Conservation (phyloP, 1,284 basidiomycete species). For the Sporisorium iseilematis-ciliati region DNA sequence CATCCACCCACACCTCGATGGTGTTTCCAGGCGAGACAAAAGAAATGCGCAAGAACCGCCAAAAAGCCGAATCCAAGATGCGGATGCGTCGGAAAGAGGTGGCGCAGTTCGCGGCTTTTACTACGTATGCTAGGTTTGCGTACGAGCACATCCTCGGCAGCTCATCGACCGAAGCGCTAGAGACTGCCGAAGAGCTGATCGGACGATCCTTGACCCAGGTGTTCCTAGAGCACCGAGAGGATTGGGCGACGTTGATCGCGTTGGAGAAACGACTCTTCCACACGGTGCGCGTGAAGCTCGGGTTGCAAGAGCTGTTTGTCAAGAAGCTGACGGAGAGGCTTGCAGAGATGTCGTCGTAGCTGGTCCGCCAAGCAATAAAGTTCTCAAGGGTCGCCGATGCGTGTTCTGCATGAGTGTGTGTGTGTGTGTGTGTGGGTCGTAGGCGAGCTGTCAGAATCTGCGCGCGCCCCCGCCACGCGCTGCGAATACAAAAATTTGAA, state of each 20-base stretch:
- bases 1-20: not conserved
- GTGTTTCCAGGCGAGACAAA: constrained; percentile 23
- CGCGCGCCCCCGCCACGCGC: no score
- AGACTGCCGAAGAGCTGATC: not conserved
- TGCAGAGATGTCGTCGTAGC: not conserved
- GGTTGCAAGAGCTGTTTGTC: constrained; percentile 22
- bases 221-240: constrained; percentile 19
- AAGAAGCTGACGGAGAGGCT: constrained; percentile 10
- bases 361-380: no score
- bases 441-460: constrained; percentile 10
- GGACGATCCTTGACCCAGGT: constrained; percentile 13
- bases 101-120: constrained; percentile 23
- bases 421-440: not conserved
- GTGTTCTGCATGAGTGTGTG: no score
- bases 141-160: not conserved
- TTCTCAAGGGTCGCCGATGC: no score
- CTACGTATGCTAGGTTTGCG: constrained; percentile 9
- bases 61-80: constrained; percentile 36
- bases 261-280: constrained; percentile 34
- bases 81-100: constrained; percentile 31
- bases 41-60: constrained; percentile 37
- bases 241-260: constrained; percentile 18
- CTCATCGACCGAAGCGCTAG: not conserved
- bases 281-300: constrained; percentile 15
- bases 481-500: not conserved